Evolutionary conservation across 2,329 filamentous ascomycete genomes (phyloP).

Genomic region (Beauveria asiatica): DNA sequence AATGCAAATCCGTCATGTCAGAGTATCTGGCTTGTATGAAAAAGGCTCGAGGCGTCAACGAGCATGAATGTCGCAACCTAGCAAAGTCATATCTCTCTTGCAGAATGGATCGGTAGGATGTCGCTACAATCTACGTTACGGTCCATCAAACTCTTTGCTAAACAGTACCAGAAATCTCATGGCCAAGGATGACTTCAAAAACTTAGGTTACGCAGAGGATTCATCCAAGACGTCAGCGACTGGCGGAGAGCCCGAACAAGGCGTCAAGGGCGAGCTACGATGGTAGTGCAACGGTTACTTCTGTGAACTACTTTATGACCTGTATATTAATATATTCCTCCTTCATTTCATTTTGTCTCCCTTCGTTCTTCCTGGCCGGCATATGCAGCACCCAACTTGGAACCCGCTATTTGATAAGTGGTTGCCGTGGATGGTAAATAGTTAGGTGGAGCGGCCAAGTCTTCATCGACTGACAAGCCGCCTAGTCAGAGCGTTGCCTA

Average conservation of each 20-base stretch:
- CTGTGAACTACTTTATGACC: neutral
- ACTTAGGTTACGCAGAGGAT: conserved; percentile 62
- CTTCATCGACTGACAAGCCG: neutral
- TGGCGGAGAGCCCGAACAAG: conserved; percentile 23
- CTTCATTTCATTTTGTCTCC: neutral
- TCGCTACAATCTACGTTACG: neutral
- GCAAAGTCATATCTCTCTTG: conserved; percentile 86
- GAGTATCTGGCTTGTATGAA: conserved; percentile 84
- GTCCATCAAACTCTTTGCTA: neutral
- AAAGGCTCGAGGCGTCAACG: conserved; percentile 73
- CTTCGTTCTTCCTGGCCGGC: neutral
- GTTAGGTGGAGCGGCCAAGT: neutral
- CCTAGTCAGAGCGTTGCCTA: conserved; percentile 17
- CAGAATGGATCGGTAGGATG: conserved; percentile 80
- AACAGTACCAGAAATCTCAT: conserved; percentile 70
- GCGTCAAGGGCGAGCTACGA: conserved; percentile 28
- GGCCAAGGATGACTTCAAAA: conserved; percentile 91
- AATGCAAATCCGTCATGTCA: conserved; percentile 86
- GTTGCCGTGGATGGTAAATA: conserved; percentile 1
- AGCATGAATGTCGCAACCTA: conserved; percentile 72
- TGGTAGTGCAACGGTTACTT: conserved; percentile 20
- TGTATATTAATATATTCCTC: neutral
- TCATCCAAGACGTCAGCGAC: conserved; percentile 14
- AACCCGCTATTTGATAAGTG: neutral
- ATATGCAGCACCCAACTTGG: neutral